phyloP scores from a whole-genome alignment of 768 basidiomycete genomes.

The Pulveroboletus ravenelii region DNA sequence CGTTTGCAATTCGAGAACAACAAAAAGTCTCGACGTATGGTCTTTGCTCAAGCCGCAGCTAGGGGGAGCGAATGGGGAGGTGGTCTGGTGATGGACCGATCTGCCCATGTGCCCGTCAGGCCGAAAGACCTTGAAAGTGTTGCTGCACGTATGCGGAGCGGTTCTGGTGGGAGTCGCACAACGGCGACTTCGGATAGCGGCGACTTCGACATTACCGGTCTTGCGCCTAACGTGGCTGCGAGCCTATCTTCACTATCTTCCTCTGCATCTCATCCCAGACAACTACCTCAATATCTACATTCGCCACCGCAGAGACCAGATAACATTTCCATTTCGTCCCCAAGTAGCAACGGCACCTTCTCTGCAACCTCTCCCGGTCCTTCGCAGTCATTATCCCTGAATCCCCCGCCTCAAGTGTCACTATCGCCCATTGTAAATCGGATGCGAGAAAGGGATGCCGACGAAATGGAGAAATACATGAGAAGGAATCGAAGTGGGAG shows the following conservation, averaged over 20 bases:
- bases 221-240: slow-evolving; percentile 36
- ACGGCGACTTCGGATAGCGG: slow-evolving; percentile 73
- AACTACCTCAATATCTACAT: slow-evolving; percentile 37
- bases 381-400: slow-evolving; percentile 34
- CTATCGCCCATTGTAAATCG: slow-evolving; percentile 76
- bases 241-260: slow-evolving; percentile 59
- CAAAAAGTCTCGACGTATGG: slow-evolving; percentile 65
- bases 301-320: slow-evolving; percentile 37
- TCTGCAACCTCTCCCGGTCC: slow-evolving; percentile 34
- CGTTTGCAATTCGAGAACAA: slow-evolving; percentile 75
- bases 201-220: slow-evolving; percentile 47
- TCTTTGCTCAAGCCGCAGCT: slow-evolving; percentile 70
- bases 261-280: slow-evolving; percentile 50
- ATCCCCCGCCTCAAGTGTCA: slow-evolving; percentile 39
- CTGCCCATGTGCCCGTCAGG: slow-evolving; percentile 45
- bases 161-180: slow-evolving; percentile 76
- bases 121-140: slow-evolving; percentile 37
- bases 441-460: slow-evolving; percentile 79
- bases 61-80: slow-evolving; percentile 60
- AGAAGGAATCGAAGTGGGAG: slow-evolving; percentile 80
- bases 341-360: slow-evolving; percentile 37
- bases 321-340: slow-evolving; percentile 23
- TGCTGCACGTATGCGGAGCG: slow-evolving; percentile 64
- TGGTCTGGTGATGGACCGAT: slow-evolving; percentile 37
- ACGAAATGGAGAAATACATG: slow-evolving; percentile 84